These are phyloP conservation scores for Eucalyptus microcorys DNA, from an alignment of 345 rosid species.

Conservation along the genomic window DNA sequence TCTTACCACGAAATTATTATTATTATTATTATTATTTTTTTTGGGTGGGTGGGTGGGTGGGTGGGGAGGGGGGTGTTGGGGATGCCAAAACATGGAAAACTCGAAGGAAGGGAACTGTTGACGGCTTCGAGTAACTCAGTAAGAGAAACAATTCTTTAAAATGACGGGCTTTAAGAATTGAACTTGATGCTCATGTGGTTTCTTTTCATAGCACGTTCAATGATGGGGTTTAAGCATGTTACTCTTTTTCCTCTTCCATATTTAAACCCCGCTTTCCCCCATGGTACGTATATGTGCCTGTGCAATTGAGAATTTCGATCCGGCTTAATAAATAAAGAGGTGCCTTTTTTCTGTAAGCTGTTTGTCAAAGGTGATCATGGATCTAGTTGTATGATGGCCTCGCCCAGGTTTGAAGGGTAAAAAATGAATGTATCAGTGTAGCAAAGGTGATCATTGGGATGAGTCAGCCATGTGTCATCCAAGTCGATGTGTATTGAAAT, in stretches of 20 bases:
- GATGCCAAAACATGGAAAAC: neutral
- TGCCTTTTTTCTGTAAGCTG: neutral
- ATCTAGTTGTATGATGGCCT: neutral
- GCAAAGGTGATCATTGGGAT: neutral
- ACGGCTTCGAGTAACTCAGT: too few species aligned
- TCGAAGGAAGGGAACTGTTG: neutral
- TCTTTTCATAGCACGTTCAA: neutral
- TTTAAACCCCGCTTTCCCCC: neutral
- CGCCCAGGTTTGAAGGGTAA: neutral
- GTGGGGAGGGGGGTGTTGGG: neutral
- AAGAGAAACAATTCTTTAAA: neutral
- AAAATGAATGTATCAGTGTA: rapidly evolving
- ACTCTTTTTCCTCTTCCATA: neutral
- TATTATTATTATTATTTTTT: too few species aligned
- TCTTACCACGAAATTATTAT: neutral
- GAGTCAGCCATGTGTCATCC: neutral
- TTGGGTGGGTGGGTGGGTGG: too few species aligned
- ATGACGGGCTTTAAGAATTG: neutral
- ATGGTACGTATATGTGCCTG: neutral
- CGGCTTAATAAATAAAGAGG: neutral
- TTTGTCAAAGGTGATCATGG: neutral
- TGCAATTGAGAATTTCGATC: neutral
- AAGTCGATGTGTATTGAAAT: neutral
- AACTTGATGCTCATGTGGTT: neutral
- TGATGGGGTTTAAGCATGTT: neutral